phyloP scores from a whole-genome alignment of 306 rosid genomes.

The Ziziphus jujuba region DNA sequence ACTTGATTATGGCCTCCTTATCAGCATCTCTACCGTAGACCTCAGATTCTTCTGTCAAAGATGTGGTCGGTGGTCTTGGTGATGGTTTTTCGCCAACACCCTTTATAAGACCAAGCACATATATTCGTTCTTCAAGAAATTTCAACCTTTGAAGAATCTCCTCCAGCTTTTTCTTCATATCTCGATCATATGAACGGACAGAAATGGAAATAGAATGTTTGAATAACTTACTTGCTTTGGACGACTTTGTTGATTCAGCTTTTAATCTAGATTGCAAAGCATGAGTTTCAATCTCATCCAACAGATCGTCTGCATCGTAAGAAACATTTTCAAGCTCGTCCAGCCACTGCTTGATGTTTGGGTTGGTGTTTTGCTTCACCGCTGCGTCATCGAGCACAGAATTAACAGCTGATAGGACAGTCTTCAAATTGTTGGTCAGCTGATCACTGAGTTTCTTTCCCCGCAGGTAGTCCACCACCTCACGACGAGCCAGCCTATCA shows the following conservation, averaged over 20 bases:
- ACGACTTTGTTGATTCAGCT: neutral
- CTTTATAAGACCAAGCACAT: neutral
- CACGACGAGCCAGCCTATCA: conserved; percentile 23
- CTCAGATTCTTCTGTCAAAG: neutral
- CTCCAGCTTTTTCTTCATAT: neutral
- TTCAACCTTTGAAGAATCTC: conserved; percentile 5
- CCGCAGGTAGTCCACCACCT: neutral
- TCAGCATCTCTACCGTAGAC: conserved; percentile 13
- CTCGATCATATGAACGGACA: neutral
- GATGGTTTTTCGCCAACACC: neutral
- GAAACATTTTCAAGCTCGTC: conserved; percentile 2
- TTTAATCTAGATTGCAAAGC: neutral
- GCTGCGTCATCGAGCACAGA: too few relatives aligned
- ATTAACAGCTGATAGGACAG: too few relatives aligned
- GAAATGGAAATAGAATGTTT: neutral
- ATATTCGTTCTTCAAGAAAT: neutral
- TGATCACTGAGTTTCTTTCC: neutral
- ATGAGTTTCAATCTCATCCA: conserved; percentile 7
- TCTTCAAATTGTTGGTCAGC: too few relatives aligned
- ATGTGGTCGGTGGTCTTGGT: neutral
- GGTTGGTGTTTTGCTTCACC: too few relatives aligned
- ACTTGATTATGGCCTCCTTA: neutral
- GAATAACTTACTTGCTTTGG: neutral
- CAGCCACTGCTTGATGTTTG: neutral
- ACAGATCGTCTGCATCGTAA: conserved; percentile 8